Evolutionary conservation across 2,329 filamentous ascomycete genomes (phyloP).

Genomic region (Exophiala xenobiotica): DNA sequence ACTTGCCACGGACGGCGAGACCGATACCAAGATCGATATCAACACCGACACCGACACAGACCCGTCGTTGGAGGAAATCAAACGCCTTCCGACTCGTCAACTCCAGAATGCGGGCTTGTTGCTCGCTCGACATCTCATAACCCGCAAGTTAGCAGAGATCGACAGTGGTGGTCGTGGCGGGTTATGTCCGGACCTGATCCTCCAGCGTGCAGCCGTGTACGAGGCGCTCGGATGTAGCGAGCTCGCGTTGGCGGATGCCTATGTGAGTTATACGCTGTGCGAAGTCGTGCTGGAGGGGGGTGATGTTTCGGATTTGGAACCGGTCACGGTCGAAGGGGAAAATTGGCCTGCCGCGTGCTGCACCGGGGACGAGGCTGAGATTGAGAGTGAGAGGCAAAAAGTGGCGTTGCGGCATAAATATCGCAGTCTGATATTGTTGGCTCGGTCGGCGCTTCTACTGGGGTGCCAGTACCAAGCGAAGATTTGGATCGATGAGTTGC

Average conservation of each 20-base stretch:
- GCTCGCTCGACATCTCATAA: slow-evolving; percentile 22
- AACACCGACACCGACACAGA: not conserved
- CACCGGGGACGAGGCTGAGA: not conserved
- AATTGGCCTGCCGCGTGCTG: too few species aligned
- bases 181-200: slow-evolving; percentile 25
- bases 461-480: slow-evolving; percentile 20
- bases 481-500: slow-evolving; percentile 18
- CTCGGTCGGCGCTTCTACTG: slow-evolving; percentile 18
- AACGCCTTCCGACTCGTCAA: not conserved
- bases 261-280: slow-evolving; percentile 80
- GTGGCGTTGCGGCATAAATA: slow-evolving; percentile 20
- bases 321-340: slow-evolving; percentile 45
- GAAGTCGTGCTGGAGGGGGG: slow-evolving; percentile 59
- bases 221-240: slow-evolving; percentile 80
- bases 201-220: slow-evolving; percentile 66
- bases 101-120: slow-evolving; percentile 17
- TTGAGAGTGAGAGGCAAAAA: not conserved
- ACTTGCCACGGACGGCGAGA: slow-evolving; percentile 1
- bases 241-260: slow-evolving; percentile 84
- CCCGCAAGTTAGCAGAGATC: slow-evolving; percentile 12
- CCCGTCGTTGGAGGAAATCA: slow-evolving; percentile 14
- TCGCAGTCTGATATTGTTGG: slow-evolving; percentile 17
- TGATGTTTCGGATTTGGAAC: slow-evolving; percentile 76
- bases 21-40: not conserved
- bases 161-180: too few species aligned